phyloP scores from a whole-genome alignment of 2,329 filamentous ascomycete species.

The Exophiala lecanii-corni region DNA sequence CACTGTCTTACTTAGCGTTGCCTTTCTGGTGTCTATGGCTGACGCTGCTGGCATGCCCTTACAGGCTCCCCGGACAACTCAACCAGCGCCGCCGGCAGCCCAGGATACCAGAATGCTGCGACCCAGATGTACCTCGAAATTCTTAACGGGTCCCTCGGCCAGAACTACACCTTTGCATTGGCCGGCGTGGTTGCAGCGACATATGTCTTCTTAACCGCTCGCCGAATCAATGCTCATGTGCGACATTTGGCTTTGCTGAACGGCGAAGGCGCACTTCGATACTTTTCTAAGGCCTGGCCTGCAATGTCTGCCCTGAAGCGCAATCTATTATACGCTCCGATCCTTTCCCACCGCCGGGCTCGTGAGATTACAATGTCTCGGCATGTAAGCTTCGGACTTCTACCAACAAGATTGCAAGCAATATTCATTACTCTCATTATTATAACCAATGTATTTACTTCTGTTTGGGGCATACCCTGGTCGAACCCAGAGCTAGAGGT shows the following conservation, averaged over 20 bases:
- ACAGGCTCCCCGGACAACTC: conserved; percentile 6
- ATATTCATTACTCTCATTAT: conserved; percentile 39
- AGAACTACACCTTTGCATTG: conserved; percentile 61
- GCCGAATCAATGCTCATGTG: conserved; percentile 61
- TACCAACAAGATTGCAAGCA: conserved; percentile 44
- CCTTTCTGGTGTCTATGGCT: too few relatives aligned
- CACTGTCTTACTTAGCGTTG: too few relatives aligned
- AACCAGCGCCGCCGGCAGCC: conserved; percentile 3
- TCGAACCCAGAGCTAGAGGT: conserved; percentile 31
- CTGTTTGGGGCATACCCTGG: conserved; percentile 44
- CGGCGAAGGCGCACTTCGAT: conserved; percentile 62
- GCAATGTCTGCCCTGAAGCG: conserved; percentile 65
- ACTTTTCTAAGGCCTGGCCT: conserved; percentile 59
- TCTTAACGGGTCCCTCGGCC: conserved; percentile 52
- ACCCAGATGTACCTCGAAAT: conserved; percentile 27
- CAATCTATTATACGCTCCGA: conserved; percentile 52
- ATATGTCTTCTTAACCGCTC: conserved; percentile 61
- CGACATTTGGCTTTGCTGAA: conserved; percentile 70
- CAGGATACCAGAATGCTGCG: conserved; percentile 22
- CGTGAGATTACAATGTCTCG: conserved; percentile 41
- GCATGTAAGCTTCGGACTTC: conserved; percentile 42
- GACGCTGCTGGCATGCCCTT: too few relatives aligned
- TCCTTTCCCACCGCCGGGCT: conserved; percentile 42
- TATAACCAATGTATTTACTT: conserved; percentile 46
- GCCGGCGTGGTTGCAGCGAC: conserved; percentile 59